Evolutionary conservation across 2,329 filamentous ascomycete species (phyloP).

Genomic region (Endothia cerciana): DNA sequence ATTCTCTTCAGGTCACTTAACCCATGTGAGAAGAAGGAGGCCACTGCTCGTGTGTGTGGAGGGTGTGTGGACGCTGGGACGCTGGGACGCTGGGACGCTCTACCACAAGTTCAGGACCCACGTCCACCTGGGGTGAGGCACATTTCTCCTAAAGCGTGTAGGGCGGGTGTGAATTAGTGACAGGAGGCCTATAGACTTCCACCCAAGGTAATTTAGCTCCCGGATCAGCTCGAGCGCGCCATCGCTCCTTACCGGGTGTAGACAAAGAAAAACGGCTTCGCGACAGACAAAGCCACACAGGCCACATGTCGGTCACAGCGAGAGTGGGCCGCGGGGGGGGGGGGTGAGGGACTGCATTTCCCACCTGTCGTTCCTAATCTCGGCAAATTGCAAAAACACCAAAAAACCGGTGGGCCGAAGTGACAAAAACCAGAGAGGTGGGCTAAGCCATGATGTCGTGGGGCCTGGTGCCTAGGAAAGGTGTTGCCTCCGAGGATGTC

Average conservation of each 20-base stretch:
- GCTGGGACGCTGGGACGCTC: slow-evolving; percentile 1
- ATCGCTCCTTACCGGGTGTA: not conserved
- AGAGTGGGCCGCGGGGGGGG: not conserved
- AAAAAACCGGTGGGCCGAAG: not conserved
- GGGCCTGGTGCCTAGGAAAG: not conserved
- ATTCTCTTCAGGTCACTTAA: not conserved
- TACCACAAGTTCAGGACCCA: not conserved
- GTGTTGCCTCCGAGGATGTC: not conserved
- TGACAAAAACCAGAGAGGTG: not conserved
- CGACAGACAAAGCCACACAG: not conserved
- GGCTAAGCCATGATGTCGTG: not conserved
- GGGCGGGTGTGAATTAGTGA: not conserved
- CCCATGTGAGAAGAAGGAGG: not conserved
- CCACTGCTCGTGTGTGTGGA: not conserved
- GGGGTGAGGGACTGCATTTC: not conserved
- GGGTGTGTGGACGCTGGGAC: not conserved
- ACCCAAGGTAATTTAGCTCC: not conserved
- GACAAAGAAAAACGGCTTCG: not conserved
- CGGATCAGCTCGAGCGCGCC: not conserved
- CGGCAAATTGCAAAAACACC: too few relatives aligned
- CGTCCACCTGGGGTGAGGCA: not conserved
- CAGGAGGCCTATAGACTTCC: not conserved
- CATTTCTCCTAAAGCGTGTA: not conserved
- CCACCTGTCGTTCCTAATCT: not conserved
- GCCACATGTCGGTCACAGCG: not conserved